Evolutionary conservation across 148 eudicot species (phyloP).

Genomic region (Linanthus parryae): DNA sequence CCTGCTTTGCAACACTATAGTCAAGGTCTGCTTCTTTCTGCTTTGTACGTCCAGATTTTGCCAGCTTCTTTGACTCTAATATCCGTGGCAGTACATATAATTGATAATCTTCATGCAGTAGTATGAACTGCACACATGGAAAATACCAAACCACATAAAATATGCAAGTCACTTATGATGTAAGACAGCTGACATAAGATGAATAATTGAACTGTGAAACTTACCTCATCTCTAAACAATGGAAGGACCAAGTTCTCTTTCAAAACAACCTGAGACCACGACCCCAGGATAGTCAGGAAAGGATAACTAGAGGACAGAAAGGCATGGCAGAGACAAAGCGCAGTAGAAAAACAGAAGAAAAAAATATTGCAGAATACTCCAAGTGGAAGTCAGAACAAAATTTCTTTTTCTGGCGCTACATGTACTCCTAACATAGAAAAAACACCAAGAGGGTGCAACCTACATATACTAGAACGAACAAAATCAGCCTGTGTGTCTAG

Average conservation of each 20-base stretch:
- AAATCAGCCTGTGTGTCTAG: too few species aligned
- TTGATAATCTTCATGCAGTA: slow-evolving; percentile 94
- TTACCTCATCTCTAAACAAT: slow-evolving; percentile 94
- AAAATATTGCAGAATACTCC: too few species aligned
- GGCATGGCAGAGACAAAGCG: neutral
- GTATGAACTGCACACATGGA: slow-evolving; percentile 84
- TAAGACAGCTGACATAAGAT: too few species aligned
- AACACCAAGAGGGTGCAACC: neutral
- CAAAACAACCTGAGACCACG: slow-evolving; percentile 77
- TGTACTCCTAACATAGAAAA: neutral
- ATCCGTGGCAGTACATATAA: slow-evolving; percentile 88
- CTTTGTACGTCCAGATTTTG: slow-evolving; percentile 95
- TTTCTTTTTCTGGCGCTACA: too few species aligned
- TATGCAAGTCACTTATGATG: too few species aligned
- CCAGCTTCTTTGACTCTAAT: slow-evolving; percentile 94
- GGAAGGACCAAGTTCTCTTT: slow-evolving; percentile 89
- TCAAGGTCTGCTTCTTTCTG: slow-evolving; percentile 99
- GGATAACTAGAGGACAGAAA: neutral
- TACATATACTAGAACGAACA: neutral
- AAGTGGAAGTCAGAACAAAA: too few species aligned
- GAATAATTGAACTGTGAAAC: slow-evolving; percentile 12
- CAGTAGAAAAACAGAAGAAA: neutral
- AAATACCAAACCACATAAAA: too few species aligned
- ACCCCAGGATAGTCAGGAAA: neutral
- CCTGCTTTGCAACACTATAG: slow-evolving; percentile 99